Evolutionary conservation across 805 yeast species (phyloP).

Genomic region (Komagataella ulmi): DNA sequence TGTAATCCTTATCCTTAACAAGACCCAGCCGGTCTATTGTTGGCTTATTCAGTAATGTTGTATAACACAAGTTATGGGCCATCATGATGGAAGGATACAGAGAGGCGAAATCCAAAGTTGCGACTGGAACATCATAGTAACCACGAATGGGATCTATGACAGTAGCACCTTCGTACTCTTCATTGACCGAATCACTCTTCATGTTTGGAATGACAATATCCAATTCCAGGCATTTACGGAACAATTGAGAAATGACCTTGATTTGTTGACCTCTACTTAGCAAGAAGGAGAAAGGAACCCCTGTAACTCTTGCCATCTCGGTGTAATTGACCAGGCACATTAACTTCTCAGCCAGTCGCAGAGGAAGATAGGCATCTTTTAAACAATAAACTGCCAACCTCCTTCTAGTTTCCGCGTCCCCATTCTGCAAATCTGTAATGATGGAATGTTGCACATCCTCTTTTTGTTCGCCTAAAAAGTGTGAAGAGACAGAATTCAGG

Average conservation of each 20-base stretch:
- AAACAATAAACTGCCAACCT: conserved; percentile 94
- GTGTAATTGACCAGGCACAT: conserved; percentile 97
- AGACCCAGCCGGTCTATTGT: conserved; percentile 55
- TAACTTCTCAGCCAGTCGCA: conserved; percentile 76
- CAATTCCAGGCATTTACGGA: conserved; percentile 80
- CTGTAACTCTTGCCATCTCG: conserved; percentile 99
- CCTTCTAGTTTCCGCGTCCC: conserved; percentile 83
- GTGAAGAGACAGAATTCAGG: conserved; percentile 87
- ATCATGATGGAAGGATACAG: conserved; percentile 97
- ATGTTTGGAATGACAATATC: conserved; percentile 86
- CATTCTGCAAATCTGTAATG: conserved; percentile 88
- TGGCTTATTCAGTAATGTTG: conserved; percentile 64
- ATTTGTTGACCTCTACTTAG: conserved; percentile 94
- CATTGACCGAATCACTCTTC: conserved; percentile 67
- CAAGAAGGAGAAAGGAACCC: conserved; percentile 89
- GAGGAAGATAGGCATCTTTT: conserved; percentile 89
- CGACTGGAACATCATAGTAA: conserved; percentile 92
- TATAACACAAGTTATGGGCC: conserved; percentile 96
- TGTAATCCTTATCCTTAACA: conserved; percentile 64
- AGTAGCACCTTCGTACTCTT: conserved; percentile 98
- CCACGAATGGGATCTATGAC: conserved; percentile 96
- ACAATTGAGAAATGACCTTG: conserved; percentile 90
- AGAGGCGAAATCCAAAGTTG: conserved; percentile 95
- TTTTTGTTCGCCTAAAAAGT: conserved; percentile 87
- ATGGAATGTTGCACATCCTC: conserved; percentile 98